Conservation (phyloP, 441 rosid species). For the Daphne laureola region DNA sequence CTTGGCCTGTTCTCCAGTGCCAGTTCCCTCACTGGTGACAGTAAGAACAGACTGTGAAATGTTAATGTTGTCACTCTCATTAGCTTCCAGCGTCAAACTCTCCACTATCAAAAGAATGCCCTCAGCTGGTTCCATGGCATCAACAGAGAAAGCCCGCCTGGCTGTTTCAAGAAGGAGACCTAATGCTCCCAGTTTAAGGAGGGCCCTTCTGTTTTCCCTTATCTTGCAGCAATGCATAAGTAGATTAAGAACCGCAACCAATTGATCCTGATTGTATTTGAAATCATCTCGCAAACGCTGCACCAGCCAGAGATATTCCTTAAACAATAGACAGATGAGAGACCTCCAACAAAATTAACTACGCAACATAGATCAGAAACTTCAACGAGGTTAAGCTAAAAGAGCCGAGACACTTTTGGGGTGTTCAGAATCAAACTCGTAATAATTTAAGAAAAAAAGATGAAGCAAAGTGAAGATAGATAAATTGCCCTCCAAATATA, state of each 20-base stretch:
- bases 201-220: slow-evolving; percentile 85
- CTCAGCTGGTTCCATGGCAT: slow-evolving; percentile 99
- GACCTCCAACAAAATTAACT: background rate
- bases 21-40: slow-evolving; percentile 85
- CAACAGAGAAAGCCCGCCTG: slow-evolving; percentile 95
- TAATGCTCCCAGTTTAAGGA: slow-evolving; percentile 85
- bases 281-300: slow-evolving; percentile 91
- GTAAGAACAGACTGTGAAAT: slow-evolving; percentile 77
- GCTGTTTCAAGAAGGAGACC: slow-evolving; percentile 99
- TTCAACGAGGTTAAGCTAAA: no score
- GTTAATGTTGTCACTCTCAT: slow-evolving; percentile 87
- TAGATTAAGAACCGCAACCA: slow-evolving; percentile 96
- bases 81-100: slow-evolving; percentile 96
- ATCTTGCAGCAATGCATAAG: slow-evolving; percentile 99
- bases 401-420: no score
- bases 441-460: no score
- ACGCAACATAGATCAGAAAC: background rate
- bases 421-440: no score
- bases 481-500: no score
- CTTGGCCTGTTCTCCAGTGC: slow-evolving; percentile 95
- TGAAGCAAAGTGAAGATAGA: no score
- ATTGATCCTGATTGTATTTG: slow-evolving; percentile 94
- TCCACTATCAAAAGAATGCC: slow-evolving; percentile 99
- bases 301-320: slow-evolving; percentile 15
- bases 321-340: background rate